These are phyloP conservation scores for Rhodomyrtus tomentosa DNA, from an alignment of 345 rosid species.

Conservation along the genomic window DNA sequence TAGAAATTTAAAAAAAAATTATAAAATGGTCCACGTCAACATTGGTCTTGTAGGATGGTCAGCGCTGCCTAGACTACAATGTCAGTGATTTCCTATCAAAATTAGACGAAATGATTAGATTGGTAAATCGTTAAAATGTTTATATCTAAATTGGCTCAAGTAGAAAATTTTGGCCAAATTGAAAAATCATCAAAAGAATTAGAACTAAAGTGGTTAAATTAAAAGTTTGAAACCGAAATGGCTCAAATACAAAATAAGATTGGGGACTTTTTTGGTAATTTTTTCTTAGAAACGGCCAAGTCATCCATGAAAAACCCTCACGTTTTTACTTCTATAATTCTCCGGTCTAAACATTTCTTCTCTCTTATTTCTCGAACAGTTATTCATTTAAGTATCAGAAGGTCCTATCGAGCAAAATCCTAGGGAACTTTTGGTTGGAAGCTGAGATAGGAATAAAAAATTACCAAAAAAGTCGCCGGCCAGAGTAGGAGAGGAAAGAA, in stretches of 20 bases:
- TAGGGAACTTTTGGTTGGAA: background rate
- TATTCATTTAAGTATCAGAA: background rate
- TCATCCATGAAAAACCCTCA: background rate
- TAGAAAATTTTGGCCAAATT: background rate
- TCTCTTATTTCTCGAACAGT: background rate
- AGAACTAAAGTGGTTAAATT: background rate
- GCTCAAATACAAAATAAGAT: background rate
- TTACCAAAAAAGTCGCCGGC: too few species aligned
- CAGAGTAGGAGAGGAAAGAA: too few species aligned
- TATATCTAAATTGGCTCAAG: background rate
- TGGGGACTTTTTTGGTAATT: background rate
- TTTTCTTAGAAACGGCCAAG: background rate
- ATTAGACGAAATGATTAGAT: background rate
- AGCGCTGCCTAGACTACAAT: accelerated
- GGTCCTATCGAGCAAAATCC: background rate
- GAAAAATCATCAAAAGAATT: background rate
- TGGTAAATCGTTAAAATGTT: background rate
- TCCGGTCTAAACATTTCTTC: background rate
- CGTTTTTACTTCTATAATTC: background rate
- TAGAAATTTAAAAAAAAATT: background rate
- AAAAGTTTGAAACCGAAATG: background rate
- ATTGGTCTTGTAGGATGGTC: accelerated
- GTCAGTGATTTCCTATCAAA: too few species aligned
- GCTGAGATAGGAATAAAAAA: background rate
- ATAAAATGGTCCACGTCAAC: accelerated